Evolutionary conservation across 192 early-diverging fungal genomes (phyloP).

Genomic region (Backusella tuberculispora): DNA sequence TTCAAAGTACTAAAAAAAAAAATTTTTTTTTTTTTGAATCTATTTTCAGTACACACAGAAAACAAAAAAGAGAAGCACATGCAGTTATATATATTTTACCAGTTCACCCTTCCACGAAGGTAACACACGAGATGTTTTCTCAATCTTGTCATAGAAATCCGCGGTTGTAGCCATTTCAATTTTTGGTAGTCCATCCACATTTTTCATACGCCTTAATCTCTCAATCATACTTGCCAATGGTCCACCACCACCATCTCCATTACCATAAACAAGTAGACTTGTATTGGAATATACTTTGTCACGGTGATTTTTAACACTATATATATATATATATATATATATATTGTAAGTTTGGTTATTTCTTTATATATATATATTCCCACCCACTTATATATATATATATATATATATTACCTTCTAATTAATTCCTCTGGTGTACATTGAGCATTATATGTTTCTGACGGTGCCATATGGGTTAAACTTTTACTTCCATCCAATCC

Average conservation of each 20-base stretch:
- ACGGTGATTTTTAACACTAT: slow-evolving; percentile 83
- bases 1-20: slow-evolving; percentile 81
- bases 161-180: slow-evolving; percentile 78
- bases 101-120: slow-evolving; percentile 94
- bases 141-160: slow-evolving; percentile 85
- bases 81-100: background rate
- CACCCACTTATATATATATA: too few species aligned
- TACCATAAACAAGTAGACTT: slow-evolving; percentile 89
- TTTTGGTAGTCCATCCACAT: slow-evolving; percentile 76
- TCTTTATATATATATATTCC: too few species aligned
- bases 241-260: slow-evolving; percentile 97
- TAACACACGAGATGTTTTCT: slow-evolving; percentile 67
- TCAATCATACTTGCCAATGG: slow-evolving; percentile 85
- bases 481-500: slow-evolving; percentile 85
- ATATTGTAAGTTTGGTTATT: background rate
- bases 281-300: slow-evolving; percentile 86
- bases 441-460: slow-evolving; percentile 77
- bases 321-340: background rate
- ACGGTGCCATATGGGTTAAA: slow-evolving; percentile 89
- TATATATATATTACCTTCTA: too few species aligned
- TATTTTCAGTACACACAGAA: background rate
- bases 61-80: background rate
- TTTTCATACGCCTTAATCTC: slow-evolving; percentile 71
- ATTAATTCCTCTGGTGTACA: slow-evolving; percentile 39
- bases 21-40: background rate